phyloP scores from a whole-genome alignment of 306 rosid genomes.

The Inga oerstediana region DNA sequence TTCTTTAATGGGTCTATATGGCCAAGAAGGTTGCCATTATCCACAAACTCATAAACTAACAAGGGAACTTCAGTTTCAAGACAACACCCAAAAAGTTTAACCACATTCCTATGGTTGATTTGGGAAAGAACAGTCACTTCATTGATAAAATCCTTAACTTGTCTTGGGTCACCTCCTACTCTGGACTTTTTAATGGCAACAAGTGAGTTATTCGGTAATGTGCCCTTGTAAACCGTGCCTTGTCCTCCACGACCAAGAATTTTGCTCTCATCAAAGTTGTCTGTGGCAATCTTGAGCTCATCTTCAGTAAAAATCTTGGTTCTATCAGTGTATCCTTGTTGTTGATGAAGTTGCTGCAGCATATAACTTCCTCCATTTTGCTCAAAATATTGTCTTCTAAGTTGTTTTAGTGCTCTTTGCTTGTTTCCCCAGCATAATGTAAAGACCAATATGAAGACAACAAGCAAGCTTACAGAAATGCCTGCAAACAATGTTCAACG shows the following conservation, averaged over 20 bases:
- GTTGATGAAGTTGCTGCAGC: conserved; percentile 27
- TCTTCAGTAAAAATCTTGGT: neutral
- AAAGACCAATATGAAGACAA: neutral
- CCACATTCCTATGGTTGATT: conserved; percentile 25
- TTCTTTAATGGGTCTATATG: neutral
- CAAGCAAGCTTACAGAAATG: neutral
- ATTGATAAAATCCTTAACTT: conserved; percentile 19
- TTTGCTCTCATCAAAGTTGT: neutral
- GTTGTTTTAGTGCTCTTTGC: neutral
- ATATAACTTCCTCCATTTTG: conserved; percentile 36
- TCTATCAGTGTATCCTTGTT: neutral
- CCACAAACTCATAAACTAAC: conserved; percentile 18
- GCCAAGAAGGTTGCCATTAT: conserved; percentile 24
- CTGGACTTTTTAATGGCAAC: conserved; percentile 26
- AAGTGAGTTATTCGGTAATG: neutral
- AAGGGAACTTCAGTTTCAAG: conserved; percentile 20
- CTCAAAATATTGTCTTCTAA: conserved; percentile 11
- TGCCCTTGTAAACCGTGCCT: conserved; percentile 9
- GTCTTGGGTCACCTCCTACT: neutral
- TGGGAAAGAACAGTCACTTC: conserved; percentile 23
- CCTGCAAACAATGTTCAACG: neutral
- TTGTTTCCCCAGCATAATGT: neutral
- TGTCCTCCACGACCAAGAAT: conserved; percentile 17
- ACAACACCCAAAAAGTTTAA: conserved; percentile 21
- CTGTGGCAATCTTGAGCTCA: too few relatives aligned